Conservation (phyloP, 805 yeast species). For the Cyberlindnera suaveolens region DNA sequence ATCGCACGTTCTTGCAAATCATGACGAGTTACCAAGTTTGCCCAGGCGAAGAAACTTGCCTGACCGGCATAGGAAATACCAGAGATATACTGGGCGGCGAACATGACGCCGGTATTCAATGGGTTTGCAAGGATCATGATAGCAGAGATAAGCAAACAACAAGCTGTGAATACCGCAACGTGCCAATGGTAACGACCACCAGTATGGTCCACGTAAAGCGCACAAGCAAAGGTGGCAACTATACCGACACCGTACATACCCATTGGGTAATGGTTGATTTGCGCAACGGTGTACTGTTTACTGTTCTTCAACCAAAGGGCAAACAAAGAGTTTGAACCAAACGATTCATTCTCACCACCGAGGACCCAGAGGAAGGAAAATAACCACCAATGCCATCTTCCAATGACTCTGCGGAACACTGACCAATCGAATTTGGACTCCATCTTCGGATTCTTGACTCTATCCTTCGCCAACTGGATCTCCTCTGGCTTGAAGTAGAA, state of each 20-base stretch:
- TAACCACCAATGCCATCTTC: slow-evolving; percentile 53
- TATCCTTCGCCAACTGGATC: slow-evolving; percentile 33
- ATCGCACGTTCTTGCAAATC: slow-evolving; percentile 61
- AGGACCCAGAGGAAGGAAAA: slow-evolving; percentile 46
- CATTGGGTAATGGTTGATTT: slow-evolving; percentile 48
- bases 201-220: slow-evolving; percentile 37
- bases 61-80: slow-evolving; percentile 56
- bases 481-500: slow-evolving; percentile 37
- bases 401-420: slow-evolving; percentile 36
- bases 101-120: slow-evolving; percentile 30
- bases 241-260: slow-evolving; percentile 50
- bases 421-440: slow-evolving; percentile 32
- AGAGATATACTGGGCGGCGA: slow-evolving; percentile 49
- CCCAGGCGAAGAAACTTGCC: slow-evolving; percentile 58
- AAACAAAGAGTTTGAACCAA: slow-evolving; percentile 39
- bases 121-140: slow-evolving; percentile 42
- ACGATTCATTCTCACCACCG: slow-evolving; percentile 45
- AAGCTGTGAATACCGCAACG: slow-evolving; percentile 39
- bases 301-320: slow-evolving; percentile 39
- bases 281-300: slow-evolving; percentile 33
- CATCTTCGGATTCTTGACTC: slow-evolving; percentile 34
- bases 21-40: slow-evolving; percentile 49
- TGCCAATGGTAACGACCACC: slow-evolving; percentile 44
- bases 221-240: slow-evolving; percentile 36
- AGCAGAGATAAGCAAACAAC: slow-evolving; percentile 37